Conservation (phyloP, 345 rosid genomes). For the Sonneratia caseolaris region DNA sequence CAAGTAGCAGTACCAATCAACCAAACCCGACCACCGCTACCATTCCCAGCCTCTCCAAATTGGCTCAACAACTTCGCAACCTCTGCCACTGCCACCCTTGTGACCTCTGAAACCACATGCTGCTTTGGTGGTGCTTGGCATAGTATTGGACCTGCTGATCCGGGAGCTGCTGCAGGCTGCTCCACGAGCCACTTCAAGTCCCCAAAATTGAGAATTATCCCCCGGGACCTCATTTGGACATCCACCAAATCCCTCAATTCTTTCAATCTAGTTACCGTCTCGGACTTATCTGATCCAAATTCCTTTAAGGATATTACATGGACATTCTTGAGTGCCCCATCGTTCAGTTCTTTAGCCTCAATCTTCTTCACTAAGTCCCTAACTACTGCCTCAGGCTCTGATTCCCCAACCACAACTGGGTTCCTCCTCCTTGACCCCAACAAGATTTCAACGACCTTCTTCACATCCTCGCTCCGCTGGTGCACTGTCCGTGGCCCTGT, state of each 20-base stretch:
- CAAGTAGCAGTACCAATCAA: conserved; percentile 90
- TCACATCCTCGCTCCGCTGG: conserved; percentile 54
- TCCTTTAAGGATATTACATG: conserved; percentile 55
- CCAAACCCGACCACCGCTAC: conserved; percentile 37
- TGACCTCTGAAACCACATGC: conserved; percentile 17
- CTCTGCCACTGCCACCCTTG: conserved; percentile 46
- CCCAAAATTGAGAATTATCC: conserved; percentile 73
- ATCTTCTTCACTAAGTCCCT: conserved; percentile 56
- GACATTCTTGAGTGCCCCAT: conserved; percentile 44
- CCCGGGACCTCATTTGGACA: conserved; percentile 32
- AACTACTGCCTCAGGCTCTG: conserved; percentile 60
- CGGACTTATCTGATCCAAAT: conserved; percentile 37
- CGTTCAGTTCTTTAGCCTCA: conserved; percentile 51
- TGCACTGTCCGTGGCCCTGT: conserved; percentile 23
- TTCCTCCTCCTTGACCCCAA: conserved; percentile 54
- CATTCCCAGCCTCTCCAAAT: conserved; percentile 27
- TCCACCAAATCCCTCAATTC: conserved; percentile 51
- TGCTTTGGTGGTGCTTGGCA: conserved; percentile 1
- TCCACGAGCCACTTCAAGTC: conserved; percentile 91
- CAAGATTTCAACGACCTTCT: conserved; percentile 57
- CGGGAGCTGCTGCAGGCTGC: conserved; percentile 24
- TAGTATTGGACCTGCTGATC: neutral
- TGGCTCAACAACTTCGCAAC: conserved; percentile 50
- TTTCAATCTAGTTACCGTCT: conserved; percentile 32
- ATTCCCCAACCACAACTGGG: conserved; percentile 83